Conservation (phyloP, 2,329 filamentous ascomycete species). For the Venturia pyrina region DNA sequence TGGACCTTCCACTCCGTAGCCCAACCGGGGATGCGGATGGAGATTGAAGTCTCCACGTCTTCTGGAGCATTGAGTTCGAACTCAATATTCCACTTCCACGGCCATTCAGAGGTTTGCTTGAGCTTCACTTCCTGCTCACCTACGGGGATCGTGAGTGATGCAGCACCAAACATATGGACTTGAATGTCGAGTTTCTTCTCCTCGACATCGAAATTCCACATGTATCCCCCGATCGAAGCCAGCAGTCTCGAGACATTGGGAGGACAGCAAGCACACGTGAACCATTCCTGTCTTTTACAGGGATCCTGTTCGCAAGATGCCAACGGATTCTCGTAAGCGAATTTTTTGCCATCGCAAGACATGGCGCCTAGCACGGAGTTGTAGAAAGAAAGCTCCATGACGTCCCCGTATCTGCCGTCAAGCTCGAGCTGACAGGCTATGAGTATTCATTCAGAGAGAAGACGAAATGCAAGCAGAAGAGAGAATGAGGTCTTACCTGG, state of each 20-base stretch:
- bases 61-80: conserved; percentile 32
- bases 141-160: conserved; percentile 32
- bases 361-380: conserved; percentile 51
- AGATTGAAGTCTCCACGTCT: conserved; percentile 30
- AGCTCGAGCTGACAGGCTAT: conserved; percentile 33
- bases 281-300: conserved; percentile 46
- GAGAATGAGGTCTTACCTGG: conserved; percentile 24
- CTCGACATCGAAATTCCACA: conserved; percentile 35
- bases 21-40: conserved; percentile 47
- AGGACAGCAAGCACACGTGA: conserved; percentile 50
- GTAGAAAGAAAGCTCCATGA: conserved; percentile 52
- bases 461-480: background rate
- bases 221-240: conserved; percentile 46
- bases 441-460: conserved; percentile 10
- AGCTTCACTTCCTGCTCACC: conserved; percentile 29
- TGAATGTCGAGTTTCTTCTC: conserved; percentile 31
- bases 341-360: conserved; percentile 44
- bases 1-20: conserved; percentile 25
- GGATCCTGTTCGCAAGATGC: conserved; percentile 42
- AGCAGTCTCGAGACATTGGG: conserved; percentile 49
- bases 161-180: conserved; percentile 48
- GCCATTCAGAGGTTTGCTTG: conserved; percentile 45
- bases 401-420: conserved; percentile 43
- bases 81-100: conserved; percentile 43
- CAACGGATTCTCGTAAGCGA: conserved; percentile 54